Conservation (phyloP, 2,329 filamentous ascomycete species). For the Cordyceps militaris region DNA sequence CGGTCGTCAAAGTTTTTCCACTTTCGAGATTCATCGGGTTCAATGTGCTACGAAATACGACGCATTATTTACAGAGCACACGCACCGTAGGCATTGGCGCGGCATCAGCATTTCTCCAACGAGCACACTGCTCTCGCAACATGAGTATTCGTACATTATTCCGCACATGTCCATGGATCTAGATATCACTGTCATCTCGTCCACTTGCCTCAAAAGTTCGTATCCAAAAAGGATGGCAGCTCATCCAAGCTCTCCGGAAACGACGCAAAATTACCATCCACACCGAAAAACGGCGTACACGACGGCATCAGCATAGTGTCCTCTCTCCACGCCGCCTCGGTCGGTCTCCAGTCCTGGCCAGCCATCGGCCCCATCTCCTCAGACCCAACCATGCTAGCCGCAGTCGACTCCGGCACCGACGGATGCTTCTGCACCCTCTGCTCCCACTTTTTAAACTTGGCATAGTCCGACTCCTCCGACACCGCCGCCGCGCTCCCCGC, state of each 20-base stretch:
- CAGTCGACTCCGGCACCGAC: conserved; percentile 21
- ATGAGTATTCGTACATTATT: too few relatives aligned
- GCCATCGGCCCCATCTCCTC: background rate
- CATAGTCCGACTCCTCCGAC: conserved; percentile 39
- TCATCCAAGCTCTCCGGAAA: conserved; percentile 33
- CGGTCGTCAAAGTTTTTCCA: too few relatives aligned
- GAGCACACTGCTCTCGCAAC: too few relatives aligned
- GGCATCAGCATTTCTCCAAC: too few relatives aligned
- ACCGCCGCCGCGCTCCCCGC: conserved; percentile 20
- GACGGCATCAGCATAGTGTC: conserved; percentile 15
- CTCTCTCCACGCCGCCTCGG: conserved; percentile 15
- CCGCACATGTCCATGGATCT: too few relatives aligned
- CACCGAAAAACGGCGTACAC: conserved; percentile 28
- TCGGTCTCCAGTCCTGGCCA: background rate
- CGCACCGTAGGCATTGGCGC: too few relatives aligned
- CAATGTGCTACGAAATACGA: too few relatives aligned
- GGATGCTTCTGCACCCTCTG: conserved; percentile 39
- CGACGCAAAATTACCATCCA: conserved; percentile 30
- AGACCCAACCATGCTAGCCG: background rate
- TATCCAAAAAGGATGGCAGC: conserved; percentile 26
- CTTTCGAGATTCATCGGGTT: too few relatives aligned
- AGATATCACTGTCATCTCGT: background rate
- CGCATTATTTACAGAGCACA: too few relatives aligned
- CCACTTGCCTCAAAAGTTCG: background rate
- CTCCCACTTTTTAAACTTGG: conserved; percentile 45